phyloP scores from a whole-genome alignment of 108 stramenopile species.

The Chaetoceros muelleri region DNA sequence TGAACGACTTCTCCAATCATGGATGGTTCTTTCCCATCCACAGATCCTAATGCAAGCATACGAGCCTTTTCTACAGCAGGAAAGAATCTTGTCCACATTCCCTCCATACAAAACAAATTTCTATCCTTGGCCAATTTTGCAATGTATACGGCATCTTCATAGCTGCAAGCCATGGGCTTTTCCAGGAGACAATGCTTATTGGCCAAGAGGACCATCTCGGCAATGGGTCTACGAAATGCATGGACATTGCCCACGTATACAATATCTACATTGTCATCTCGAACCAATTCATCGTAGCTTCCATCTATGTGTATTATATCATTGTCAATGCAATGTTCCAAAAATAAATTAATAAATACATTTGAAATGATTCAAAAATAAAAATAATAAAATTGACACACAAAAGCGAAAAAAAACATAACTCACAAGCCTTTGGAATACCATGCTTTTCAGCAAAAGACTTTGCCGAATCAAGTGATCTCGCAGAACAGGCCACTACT shows the following conservation, averaged over 20 bases:
- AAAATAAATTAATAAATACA: slow-evolving; percentile 5
- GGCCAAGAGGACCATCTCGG: slow-evolving; percentile 30
- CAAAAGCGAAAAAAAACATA: slow-evolving; percentile 6
- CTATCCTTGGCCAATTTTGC: slow-evolving; percentile 46
- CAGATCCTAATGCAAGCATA: slow-evolving; percentile 19
- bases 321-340: slow-evolving; percentile 15
- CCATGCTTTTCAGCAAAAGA: slow-evolving; percentile 45
- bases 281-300: slow-evolving; percentile 48
- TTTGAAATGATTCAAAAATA: slow-evolving; percentile 1
- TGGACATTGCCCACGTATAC: slow-evolving; percentile 57
- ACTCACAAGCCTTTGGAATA: slow-evolving; percentile 35
- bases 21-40: slow-evolving; percentile 6
- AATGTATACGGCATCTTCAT: slow-evolving; percentile 52
- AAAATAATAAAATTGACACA: background rate
- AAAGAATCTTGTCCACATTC: slow-evolving; percentile 88
- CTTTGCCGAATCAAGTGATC: slow-evolving; percentile 25
- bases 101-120: slow-evolving; percentile 73
- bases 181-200: slow-evolving; percentile 72
- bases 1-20: slow-evolving; percentile 39
- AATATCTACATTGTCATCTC: slow-evolving; percentile 52
- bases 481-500: slow-evolving; percentile 40
- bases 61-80: slow-evolving; percentile 76
- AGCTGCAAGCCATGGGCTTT: slow-evolving; percentile 62
- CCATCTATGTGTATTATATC: slow-evolving; percentile 22
- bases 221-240: slow-evolving; percentile 33